These are phyloP conservation scores for Schoenoplectus tabernaemontani DNA, from an alignment of 202 grass and related monocot genomes.

Conservation along the genomic window DNA sequence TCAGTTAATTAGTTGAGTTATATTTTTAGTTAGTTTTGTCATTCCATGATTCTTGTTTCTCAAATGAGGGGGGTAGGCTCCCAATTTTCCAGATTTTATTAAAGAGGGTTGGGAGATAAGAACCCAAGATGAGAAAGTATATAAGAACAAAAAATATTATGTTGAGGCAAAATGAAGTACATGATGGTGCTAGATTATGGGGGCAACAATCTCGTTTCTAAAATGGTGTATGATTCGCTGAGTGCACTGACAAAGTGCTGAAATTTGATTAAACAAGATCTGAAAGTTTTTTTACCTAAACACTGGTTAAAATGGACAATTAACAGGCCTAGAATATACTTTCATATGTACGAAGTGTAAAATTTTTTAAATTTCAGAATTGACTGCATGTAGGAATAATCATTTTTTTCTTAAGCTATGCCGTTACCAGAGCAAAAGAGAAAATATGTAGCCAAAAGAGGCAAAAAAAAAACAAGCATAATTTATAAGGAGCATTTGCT, in stretches of 20 bases:
- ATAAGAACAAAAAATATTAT: too few species aligned
- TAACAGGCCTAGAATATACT: too few species aligned
- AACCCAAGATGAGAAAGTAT: too few species aligned
- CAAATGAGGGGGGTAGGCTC: not conserved
- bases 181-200: too few species aligned
- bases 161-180: too few species aligned
- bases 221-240: too few species aligned
- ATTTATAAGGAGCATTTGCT: not conserved
- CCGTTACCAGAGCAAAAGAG: not conserved
- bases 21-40: not conserved
- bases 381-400: not conserved
- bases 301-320: not conserved
- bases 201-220: too few species aligned
- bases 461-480: not conserved
- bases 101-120: too few species aligned
- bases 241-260: too few species aligned
- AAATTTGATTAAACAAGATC: not conserved
- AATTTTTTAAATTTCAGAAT: too few species aligned
- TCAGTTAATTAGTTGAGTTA: not conserved
- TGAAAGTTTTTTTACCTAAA: not conserved
- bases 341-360: too few species aligned
- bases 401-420: not conserved
- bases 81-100: not conserved
- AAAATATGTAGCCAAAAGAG: not conserved
- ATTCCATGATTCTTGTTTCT: not conserved